phyloP scores from a whole-genome alignment of 352 stramenopile species.

The Pseudoperonospora humuli region DNA sequence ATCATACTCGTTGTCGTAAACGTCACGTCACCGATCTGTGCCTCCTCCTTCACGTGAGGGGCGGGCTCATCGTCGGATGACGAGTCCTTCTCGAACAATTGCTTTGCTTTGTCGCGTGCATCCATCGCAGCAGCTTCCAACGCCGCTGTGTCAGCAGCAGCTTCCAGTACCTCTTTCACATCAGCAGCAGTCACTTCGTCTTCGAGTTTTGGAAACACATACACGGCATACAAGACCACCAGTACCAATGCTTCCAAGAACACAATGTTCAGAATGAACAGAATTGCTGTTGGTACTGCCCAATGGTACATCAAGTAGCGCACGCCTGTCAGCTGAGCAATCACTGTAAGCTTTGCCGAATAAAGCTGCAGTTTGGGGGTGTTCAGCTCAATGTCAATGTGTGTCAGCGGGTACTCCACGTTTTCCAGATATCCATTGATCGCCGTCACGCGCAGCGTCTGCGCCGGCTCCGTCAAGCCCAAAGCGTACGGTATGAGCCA shows the following conservation, averaged over 20 bases:
- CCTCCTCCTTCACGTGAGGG: slow-evolving; percentile 33
- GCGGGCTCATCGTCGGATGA: slow-evolving; percentile 14
- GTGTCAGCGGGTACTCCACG: slow-evolving; percentile 39
- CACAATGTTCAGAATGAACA: slow-evolving; percentile 32
- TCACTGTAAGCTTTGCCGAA: slow-evolving; percentile 65
- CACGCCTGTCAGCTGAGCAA: slow-evolving; percentile 71
- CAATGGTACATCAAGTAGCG: slow-evolving; percentile 86
- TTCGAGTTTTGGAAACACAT: slow-evolving; percentile 36
- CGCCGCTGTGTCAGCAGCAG: slow-evolving; percentile 9
- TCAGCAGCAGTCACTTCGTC: slow-evolving; percentile 13
- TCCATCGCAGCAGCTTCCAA: slow-evolving; percentile 18
- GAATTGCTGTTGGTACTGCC: not conserved
- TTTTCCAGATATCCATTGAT: slow-evolving; percentile 70
- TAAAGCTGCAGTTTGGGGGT: slow-evolving; percentile 68
- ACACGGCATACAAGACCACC: slow-evolving; percentile 60
- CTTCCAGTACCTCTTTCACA: slow-evolving; percentile 17
- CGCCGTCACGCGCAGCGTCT: slow-evolving; percentile 41
- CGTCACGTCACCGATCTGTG: slow-evolving; percentile 12
- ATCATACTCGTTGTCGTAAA: slow-evolving; percentile 10
- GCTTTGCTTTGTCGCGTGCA: slow-evolving; percentile 19
- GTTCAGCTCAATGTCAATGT: slow-evolving; percentile 48
- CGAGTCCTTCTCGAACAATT: slow-evolving; percentile 10
- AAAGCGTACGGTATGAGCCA: slow-evolving; percentile 53
- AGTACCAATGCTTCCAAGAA: slow-evolving; percentile 61
- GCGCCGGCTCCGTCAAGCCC: slow-evolving; percentile 44